Conservation (phyloP, 352 stramenopile species). For the Phytophthora sansomeana region DNA sequence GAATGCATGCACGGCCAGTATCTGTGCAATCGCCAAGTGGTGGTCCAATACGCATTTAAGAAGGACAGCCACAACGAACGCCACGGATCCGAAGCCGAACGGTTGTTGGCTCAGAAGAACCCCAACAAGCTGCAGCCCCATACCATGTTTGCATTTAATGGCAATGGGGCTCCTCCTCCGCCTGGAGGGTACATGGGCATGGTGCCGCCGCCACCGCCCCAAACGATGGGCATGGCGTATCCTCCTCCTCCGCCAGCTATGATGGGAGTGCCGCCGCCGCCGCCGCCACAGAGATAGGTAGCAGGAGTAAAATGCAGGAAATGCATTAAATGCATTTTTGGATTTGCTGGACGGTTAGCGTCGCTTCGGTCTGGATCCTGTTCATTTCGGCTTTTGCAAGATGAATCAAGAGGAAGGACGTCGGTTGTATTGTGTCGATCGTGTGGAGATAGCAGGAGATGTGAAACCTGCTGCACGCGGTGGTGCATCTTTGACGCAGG, state of each 20-base stretch:
- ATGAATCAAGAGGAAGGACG: slow-evolving; percentile 3
- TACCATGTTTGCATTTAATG: slow-evolving; percentile 75
- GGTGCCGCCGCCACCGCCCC: slow-evolving; percentile 42
- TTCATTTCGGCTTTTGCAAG: slow-evolving; percentile 23
- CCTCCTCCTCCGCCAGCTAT: slow-evolving; percentile 36
- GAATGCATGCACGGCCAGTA: slow-evolving; percentile 99
- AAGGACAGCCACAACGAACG: slow-evolving; percentile 95
- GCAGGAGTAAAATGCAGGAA: not conserved
- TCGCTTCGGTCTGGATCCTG: slow-evolving; percentile 19
- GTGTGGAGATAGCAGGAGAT: slow-evolving; percentile 5
- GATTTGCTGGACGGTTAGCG: slow-evolving; percentile 19
- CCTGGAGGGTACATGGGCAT: slow-evolving; percentile 40
- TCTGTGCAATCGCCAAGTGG: slow-evolving; percentile 97
- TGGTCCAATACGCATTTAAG: slow-evolving; percentile 99
- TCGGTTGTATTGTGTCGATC: slow-evolving; percentile 7
- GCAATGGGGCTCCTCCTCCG: not conserved
- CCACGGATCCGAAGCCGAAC: slow-evolving; percentile 92
- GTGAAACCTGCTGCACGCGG: slow-evolving; percentile 42
- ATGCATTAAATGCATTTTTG: not conserved
- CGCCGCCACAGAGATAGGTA: slow-evolving; percentile 45
- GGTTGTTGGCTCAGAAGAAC: slow-evolving; percentile 85
- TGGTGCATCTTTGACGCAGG: slow-evolving; percentile 66
- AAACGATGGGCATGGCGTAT: slow-evolving; percentile 51
- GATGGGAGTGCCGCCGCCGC: slow-evolving; percentile 48
- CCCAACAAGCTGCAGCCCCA: slow-evolving; percentile 84